These are phyloP conservation scores for Quercus mongolica DNA, from an alignment of 306 rosid genomes.

Conservation along the genomic window DNA sequence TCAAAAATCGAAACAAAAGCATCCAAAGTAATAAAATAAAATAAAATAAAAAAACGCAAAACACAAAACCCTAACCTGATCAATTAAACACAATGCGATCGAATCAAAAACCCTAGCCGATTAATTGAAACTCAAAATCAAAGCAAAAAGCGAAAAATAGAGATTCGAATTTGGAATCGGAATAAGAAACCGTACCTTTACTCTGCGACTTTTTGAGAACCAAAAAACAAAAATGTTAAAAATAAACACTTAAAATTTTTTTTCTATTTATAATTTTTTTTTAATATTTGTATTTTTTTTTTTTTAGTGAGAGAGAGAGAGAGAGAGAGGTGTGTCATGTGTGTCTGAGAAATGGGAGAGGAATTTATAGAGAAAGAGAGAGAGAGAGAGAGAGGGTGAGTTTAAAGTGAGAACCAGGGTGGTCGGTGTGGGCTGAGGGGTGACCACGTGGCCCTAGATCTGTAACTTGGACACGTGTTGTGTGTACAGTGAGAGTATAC, in stretches of 20 bases:
- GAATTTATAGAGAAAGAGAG: no score
- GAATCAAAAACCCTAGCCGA: conserved; percentile 6
- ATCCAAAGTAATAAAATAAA: neutral
- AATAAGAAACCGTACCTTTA: conserved; percentile 11
- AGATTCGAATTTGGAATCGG: neutral
- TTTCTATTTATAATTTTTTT: neutral
- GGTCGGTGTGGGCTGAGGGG: neutral
- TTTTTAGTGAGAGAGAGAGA: neutral
- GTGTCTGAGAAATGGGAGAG: neutral
- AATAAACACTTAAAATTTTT: neutral
- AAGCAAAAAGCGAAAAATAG: neutral
- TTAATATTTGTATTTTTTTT: no score
- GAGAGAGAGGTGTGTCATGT: neutral
- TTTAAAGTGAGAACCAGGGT: neutral
- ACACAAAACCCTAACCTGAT: neutral
- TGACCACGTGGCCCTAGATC: neutral
- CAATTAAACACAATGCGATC: neutral
- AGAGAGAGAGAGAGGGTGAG: neutral
- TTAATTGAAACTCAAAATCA: neutral
- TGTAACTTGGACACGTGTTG: neutral
- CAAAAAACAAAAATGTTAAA: neutral
- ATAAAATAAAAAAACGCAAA: neutral
- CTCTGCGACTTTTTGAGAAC: neutral
- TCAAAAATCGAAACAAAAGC: neutral
- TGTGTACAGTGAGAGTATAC: neutral